A percentile compares a stretch with the other conserved stretches of the same genome.
phyloP scores from a whole-genome alignment of 768 basidiomycete species.

The Tubosaeta brunneosetosa region DNA sequence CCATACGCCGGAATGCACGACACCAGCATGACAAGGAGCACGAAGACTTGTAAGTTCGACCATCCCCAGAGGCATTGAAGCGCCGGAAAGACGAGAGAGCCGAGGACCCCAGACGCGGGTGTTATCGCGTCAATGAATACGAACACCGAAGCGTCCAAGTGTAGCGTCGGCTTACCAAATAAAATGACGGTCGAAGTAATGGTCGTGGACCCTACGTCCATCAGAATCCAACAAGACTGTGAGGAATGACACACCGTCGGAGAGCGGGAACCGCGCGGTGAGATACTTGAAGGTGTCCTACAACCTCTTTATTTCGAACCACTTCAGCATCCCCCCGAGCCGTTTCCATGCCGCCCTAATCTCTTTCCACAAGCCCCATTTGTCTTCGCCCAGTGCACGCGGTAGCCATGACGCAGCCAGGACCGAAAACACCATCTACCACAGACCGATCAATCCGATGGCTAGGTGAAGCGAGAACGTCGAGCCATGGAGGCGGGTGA shows the following conservation, averaged over 20 bases:
- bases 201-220: too few species aligned
- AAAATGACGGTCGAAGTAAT: too few species aligned
- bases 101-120: conserved; percentile 72
- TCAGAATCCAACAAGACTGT: too few species aligned
- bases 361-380: conserved; percentile 49
- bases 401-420: conserved; percentile 53
- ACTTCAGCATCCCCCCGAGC: conserved; percentile 69
- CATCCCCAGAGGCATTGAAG: conserved; percentile 62
- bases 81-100: conserved; percentile 76
- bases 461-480: conserved; percentile 78
- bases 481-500: conserved; percentile 65
- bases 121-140: conserved; percentile 62
- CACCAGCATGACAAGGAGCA: conserved; percentile 64
- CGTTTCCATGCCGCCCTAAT: conserved; percentile 69
- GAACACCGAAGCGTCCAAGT: not conserved
- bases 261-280: too few species aligned
- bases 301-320: conserved; percentile 58
- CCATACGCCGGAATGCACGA: conserved; percentile 74
- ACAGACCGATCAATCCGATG: conserved; percentile 52
- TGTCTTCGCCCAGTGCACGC: not conserved
- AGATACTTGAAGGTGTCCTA: too few species aligned
- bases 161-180: too few species aligned
- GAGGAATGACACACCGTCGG: too few species aligned
- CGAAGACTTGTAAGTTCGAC: conserved; percentile 64
- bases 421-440: too few species aligned